phyloP scores from a whole-genome alignment of 1,139 yeast species.

The Wickerhamiella pararugosa region DNA sequence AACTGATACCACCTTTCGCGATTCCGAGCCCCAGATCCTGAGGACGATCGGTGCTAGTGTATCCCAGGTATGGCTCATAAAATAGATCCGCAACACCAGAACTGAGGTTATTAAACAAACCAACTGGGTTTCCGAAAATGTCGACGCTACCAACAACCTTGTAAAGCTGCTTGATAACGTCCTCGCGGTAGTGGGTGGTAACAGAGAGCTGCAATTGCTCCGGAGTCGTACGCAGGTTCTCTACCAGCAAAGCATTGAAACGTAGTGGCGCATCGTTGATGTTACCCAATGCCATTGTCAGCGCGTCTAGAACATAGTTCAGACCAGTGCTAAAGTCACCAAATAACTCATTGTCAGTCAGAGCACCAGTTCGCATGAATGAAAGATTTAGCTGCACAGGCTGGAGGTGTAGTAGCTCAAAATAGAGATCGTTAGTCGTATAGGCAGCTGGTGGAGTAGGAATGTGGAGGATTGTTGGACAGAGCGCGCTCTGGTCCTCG shows the following conservation, averaged over 20 bases:
- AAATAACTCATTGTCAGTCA: conserved; percentile 23
- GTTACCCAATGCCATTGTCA: conserved; percentile 95
- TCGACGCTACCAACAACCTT: conserved; percentile 94
- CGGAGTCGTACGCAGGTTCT: conserved; percentile 75
- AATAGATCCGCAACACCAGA: conserved; percentile 94
- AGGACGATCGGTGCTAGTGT: conserved; percentile 84
- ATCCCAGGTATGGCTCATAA: conserved; percentile 95
- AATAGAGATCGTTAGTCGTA: conserved; percentile 62
- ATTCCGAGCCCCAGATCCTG: conserved; percentile 90
- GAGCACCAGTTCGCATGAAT: conserved; percentile 72
- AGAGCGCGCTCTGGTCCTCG: conserved; percentile 26
- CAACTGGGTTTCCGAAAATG: conserved; percentile 92
- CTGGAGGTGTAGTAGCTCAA: conserved; percentile 84
- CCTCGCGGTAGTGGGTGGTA: conserved; percentile 80
- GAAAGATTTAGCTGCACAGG: conserved; percentile 82
- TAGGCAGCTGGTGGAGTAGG: conserved; percentile 48
- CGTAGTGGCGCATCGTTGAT: conserved; percentile 94
- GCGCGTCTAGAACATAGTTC: conserved; percentile 55
- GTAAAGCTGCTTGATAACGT: conserved; percentile 81
- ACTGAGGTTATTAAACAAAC: conserved; percentile 78
- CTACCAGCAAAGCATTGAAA: conserved; percentile 73
- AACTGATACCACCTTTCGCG: conserved; percentile 91
- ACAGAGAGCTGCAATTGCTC: conserved; percentile 60
- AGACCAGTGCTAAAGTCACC: conserved; percentile 12
- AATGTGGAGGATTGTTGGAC: conserved; percentile 46